Evolutionary conservation across 78 protist species (phyloP).

Genomic region (Chrysochromulina parva): DNA sequence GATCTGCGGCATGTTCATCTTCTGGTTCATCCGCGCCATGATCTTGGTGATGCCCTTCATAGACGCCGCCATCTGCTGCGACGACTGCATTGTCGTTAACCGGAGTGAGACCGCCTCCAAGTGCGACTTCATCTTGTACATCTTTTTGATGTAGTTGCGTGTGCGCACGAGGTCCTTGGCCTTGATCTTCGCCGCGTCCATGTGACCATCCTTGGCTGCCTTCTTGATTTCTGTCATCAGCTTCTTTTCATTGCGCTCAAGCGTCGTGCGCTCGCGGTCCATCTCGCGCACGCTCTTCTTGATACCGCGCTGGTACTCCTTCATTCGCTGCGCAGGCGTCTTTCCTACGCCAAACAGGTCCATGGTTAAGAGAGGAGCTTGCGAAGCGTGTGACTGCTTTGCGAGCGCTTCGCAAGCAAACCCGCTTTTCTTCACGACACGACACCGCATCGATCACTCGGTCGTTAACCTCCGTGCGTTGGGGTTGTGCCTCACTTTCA

Average conservation of each 20-base stretch:
- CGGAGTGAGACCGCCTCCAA: conserved; percentile 84
- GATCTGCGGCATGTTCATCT: conserved; percentile 83
- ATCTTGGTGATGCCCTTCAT: conserved; percentile 87
- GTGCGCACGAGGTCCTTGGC: conserved; percentile 96
- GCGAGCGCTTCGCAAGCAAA: too few species aligned
- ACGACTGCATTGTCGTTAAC: conserved; percentile 82
- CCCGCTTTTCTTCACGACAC: too few species aligned
- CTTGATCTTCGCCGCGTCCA: conserved; percentile 80
- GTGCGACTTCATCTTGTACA: conserved; percentile 85
- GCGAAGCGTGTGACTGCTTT: too few species aligned
- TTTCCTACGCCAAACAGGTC: background rate
- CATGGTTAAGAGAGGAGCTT: background rate
- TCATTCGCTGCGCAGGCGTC: conserved; percentile 66
- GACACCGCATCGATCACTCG: too few species aligned
- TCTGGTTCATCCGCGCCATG: conserved; percentile 84
- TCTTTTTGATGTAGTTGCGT: conserved; percentile 72
- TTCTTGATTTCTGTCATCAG: conserved; percentile 80
- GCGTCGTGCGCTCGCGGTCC: conserved; percentile 79
- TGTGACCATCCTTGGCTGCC: conserved; percentile 84
- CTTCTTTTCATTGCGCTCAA: conserved; percentile 83
- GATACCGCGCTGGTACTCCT: conserved; percentile 85
- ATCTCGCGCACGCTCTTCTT: conserved; percentile 85
- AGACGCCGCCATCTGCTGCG: conserved; percentile 76
- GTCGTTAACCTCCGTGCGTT: too few species aligned
- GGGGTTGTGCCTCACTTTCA: too few species aligned